Evolutionary conservation across 2,329 filamentous ascomycete species (phyloP).

Genomic region (Leptographium procerum): DNA sequence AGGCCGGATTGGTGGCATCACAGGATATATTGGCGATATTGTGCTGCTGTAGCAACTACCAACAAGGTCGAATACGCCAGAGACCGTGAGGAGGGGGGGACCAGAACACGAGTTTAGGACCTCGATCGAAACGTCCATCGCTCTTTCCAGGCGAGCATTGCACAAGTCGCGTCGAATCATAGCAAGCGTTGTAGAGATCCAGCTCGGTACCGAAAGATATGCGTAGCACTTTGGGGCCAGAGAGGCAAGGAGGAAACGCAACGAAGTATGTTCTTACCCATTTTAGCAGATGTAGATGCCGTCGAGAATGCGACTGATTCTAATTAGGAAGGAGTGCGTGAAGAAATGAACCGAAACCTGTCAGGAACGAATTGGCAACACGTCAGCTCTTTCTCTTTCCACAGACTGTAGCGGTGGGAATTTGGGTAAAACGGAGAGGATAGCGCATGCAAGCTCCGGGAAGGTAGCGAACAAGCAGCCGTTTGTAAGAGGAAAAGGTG

Average conservation of each 20-base stretch:
- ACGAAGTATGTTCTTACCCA: conserved; percentile 31
- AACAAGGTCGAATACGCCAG: not conserved
- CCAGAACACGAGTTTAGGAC: not conserved
- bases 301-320: not conserved
- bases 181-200: not conserved
- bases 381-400: conserved; percentile 15
- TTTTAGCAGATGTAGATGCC: conserved; percentile 19
- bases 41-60: not conserved
- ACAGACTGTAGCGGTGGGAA: too few species aligned
- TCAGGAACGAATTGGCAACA: conserved; percentile 5
- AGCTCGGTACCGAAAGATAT: conserved; percentile 2
- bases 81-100: not conserved
- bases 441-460: not conserved
- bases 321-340: conserved; percentile 12
- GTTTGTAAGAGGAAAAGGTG: not conserved
- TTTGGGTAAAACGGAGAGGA: not conserved
- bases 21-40: not conserved
- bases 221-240: not conserved
- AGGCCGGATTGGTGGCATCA: not conserved
- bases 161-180: not conserved
- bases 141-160: not conserved
- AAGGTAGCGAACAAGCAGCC: not conserved
- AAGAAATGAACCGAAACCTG: conserved; percentile 18
- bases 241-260: conserved; percentile 8
- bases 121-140: not conserved